A percentile compares a stretch with the other conserved stretches of the same genome.
phyloP scores from a whole-genome alignment of 2,329 filamentous ascomycete genomes.

The Cordyceps tenuipes region DNA sequence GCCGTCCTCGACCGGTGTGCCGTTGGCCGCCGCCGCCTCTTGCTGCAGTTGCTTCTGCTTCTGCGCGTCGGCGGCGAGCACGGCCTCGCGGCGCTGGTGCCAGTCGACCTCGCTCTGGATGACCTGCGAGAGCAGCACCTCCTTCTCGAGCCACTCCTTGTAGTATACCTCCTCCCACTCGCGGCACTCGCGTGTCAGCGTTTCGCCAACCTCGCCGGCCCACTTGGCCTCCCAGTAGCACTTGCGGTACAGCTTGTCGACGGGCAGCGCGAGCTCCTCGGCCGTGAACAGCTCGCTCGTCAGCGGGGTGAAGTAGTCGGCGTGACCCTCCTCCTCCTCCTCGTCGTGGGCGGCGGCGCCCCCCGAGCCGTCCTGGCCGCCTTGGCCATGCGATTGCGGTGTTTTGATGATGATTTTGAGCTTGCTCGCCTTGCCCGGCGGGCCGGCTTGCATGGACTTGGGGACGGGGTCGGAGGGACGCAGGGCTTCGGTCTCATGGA shows the following conservation, averaged over 20 bases:
- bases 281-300: conserved; percentile 53
- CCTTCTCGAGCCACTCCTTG: conserved; percentile 72
- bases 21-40: background rate
- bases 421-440: conserved; percentile 39
- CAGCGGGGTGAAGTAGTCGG: conserved; percentile 49
- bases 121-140: conserved; percentile 67
- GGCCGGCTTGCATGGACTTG: conserved; percentile 52
- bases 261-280: conserved; percentile 54
- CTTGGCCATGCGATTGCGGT: conserved; percentile 49
- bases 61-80: conserved; percentile 41
- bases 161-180: conserved; percentile 57
- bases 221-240: conserved; percentile 65
- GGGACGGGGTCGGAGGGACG: conserved; percentile 70
- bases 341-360: conserved; percentile 22
- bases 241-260: conserved; percentile 55
- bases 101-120: conserved; percentile 59
- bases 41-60: conserved; percentile 24
- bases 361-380: conserved; percentile 39
- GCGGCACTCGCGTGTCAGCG: conserved; percentile 56
- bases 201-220: conserved; percentile 59
- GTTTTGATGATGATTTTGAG: conserved; percentile 58
- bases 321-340: conserved; percentile 44
- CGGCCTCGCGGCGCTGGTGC: conserved; percentile 48
- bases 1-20: background rate
- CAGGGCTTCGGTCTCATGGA: conserved; percentile 92